Percentiles rank a stretch among this genome's conserved stretches.
Conservation (phyloP, 2,329 filamentous ascomycete genomes). For the Fusarium odoratissimum region DNA sequence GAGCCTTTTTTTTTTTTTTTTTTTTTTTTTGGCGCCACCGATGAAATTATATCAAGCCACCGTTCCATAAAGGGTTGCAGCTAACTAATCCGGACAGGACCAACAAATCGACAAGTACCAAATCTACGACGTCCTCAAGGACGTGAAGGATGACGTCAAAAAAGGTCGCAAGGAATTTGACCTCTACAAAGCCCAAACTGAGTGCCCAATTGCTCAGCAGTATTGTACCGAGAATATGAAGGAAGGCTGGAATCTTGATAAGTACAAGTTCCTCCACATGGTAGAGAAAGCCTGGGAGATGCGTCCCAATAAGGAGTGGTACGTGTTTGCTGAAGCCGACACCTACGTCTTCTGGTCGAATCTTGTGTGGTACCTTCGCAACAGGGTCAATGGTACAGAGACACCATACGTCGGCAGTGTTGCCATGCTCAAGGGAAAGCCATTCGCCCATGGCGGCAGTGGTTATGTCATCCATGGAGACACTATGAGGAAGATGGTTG, state of each 20-base stretch:
- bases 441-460: slow-evolving; percentile 68
- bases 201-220: slow-evolving; percentile 60
- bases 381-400: slow-evolving; percentile 55
- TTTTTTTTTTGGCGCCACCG: neutral
- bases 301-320: slow-evolving; percentile 67
- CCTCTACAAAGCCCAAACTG: slow-evolving; percentile 58
- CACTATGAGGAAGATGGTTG: slow-evolving; percentile 61
- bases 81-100: slow-evolving; percentile 50
- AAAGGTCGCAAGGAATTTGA: slow-evolving; percentile 57
- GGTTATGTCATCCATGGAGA: slow-evolving; percentile 67
- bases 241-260: slow-evolving; percentile 66
- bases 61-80: neutral
- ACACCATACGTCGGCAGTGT: slow-evolving; percentile 64
- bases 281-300: slow-evolving; percentile 65
- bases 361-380: slow-evolving; percentile 61
- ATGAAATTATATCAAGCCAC: slow-evolving; percentile 15
- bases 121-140: slow-evolving; percentile 56
- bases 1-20: no score
- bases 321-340: slow-evolving; percentile 69
- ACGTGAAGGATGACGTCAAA: slow-evolving; percentile 51
- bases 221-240: slow-evolving; percentile 52
- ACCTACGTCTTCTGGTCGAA: slow-evolving; percentile 69
- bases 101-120: slow-evolving; percentile 61
- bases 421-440: slow-evolving; percentile 57
- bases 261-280: slow-evolving; percentile 72